A percentile compares a stretch with the other conserved stretches of the same genome.
These are phyloP conservation scores for Magnaporthales sp. DNA, from an alignment of 2,329 filamentous ascomycete species.

Conservation along the genomic window DNA sequence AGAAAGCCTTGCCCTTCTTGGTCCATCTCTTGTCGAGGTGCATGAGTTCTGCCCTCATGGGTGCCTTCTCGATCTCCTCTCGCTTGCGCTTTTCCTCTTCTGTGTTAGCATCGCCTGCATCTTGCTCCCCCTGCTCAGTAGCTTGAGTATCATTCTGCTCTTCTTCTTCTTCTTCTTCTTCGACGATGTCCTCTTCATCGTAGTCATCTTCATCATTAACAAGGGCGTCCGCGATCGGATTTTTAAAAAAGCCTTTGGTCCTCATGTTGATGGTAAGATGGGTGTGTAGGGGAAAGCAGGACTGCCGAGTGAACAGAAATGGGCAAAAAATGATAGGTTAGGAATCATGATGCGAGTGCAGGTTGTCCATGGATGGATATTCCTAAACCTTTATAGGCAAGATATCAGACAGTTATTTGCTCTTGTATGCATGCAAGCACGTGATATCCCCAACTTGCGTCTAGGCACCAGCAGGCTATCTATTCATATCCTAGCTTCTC, in stretches of 20 bases:
- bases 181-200: background rate
- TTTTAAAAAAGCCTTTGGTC: too few relatives aligned
- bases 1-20: slow-evolving; percentile 17
- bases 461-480: background rate
- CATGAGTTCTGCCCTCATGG: slow-evolving; percentile 20
- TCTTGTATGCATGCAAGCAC: background rate
- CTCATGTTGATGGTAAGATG: background rate
- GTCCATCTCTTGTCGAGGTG: slow-evolving; percentile 23
- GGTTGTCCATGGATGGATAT: background rate
- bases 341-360: background rate
- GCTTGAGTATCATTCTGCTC: background rate
- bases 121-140: background rate
- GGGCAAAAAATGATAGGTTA: background rate
- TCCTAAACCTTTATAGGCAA: background rate
- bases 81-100: slow-evolving; percentile 14
- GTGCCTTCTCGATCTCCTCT: slow-evolving; percentile 16
- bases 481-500: background rate
- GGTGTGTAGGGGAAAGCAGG: background rate
- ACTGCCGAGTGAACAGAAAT: background rate
- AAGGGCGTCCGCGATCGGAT: background rate
- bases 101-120: slow-evolving; percentile 10
- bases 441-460: background rate
- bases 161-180: background rate
- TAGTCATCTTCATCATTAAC: background rate
- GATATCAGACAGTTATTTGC: background rate